phyloP scores from a whole-genome alignment of 805 yeast species.

The Barnettozyma siamensis region DNA sequence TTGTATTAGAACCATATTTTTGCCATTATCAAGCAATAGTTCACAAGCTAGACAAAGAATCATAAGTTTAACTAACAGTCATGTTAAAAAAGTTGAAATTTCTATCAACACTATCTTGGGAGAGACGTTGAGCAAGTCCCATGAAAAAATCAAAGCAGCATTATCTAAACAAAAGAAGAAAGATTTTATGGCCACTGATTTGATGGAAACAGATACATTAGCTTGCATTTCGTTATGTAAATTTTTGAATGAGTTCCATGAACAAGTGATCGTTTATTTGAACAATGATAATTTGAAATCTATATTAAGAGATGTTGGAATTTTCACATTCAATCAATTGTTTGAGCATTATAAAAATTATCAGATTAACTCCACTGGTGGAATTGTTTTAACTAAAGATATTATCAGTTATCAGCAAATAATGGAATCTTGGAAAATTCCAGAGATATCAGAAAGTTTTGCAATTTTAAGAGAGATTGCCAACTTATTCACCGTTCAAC shows the following conservation, averaged over 20 bases:
- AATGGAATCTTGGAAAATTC: conserved; percentile 62
- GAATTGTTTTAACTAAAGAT: conserved; percentile 75
- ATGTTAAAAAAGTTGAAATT: conserved; percentile 55
- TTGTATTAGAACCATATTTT: conserved; percentile 64
- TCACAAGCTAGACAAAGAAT: conserved; percentile 54
- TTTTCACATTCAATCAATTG: conserved; percentile 49
- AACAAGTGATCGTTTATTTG: conserved; percentile 33
- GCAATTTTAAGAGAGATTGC: conserved; percentile 75
- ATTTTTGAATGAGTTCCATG: conserved; percentile 41
- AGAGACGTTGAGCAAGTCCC: conserved; percentile 50
- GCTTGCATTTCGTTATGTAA: conserved; percentile 61
- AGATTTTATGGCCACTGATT: conserved; percentile 52
- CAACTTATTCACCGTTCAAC: conserved; percentile 78
- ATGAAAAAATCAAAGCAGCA: conserved; percentile 43
- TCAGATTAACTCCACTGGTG: conserved; percentile 76
- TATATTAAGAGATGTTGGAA: conserved; percentile 52
- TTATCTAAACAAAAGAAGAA: conserved; percentile 66
- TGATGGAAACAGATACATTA: conserved; percentile 55
- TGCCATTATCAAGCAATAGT: conserved; percentile 64
- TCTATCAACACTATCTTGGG: conserved; percentile 59
- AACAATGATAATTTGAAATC: conserved; percentile 44
- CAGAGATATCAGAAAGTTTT: conserved; percentile 56
- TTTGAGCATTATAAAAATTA: conserved; percentile 70
- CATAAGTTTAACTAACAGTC: conserved; percentile 54
- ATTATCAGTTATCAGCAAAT: conserved; percentile 67